Evolutionary conservation across 129 eudicot genomes (phyloP).

Genomic region (Chrysanthemum seticuspe): DNA sequence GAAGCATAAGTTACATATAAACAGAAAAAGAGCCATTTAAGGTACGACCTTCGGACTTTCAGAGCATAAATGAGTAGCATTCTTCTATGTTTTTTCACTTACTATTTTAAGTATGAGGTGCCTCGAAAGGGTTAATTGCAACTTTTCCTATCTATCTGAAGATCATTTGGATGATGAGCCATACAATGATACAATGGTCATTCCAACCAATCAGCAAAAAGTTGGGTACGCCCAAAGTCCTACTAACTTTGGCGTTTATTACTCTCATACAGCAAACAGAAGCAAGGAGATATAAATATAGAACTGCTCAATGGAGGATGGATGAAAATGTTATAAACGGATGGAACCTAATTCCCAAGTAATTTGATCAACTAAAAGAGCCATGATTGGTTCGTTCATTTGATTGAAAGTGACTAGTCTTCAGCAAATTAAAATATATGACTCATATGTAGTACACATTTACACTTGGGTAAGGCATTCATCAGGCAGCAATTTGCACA

Average conservation of each 20-base stretch:
- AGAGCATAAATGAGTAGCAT: background rate
- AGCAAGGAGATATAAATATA: background rate
- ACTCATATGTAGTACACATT: background rate
- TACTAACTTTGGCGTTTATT: background rate
- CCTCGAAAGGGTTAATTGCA: background rate
- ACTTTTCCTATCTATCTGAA: background rate
- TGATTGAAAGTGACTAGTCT: background rate
- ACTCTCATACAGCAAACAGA: background rate
- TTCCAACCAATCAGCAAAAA: background rate
- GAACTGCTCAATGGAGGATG: background rate
- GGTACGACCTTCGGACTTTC: background rate
- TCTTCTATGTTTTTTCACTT: background rate
- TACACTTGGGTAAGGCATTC: too few species aligned
- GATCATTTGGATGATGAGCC: background rate
- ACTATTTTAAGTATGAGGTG: background rate
- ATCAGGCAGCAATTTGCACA: too few species aligned
- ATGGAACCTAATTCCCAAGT: background rate
- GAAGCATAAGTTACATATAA: background rate
- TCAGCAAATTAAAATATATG: background rate
- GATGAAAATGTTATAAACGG: background rate
- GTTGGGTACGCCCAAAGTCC: background rate
- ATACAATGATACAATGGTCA: slow-evolving; percentile 1
- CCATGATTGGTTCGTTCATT: background rate
- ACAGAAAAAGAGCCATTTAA: background rate
- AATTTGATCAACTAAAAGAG: background rate